Conservation (phyloP, 257 asterid species). For the Solanum arcanum region DNA sequence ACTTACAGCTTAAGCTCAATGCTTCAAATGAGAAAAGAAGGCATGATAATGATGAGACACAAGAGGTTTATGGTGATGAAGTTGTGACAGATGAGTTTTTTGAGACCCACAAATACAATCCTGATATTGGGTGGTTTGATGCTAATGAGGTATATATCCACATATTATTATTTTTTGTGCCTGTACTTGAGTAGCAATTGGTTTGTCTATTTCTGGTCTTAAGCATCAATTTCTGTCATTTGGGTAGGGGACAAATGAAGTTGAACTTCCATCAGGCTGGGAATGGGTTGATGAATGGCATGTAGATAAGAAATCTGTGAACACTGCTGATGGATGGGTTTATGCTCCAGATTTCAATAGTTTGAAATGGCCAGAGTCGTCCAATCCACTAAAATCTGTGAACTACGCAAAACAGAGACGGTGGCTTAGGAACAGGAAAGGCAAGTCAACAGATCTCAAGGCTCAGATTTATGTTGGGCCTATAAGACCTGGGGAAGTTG, state of each 20-base stretch:
- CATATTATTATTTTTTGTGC: neutral
- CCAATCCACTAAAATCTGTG: slow-evolving; percentile 34
- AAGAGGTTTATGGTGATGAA: slow-evolving; percentile 20
- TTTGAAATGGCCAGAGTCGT: slow-evolving; percentile 81
- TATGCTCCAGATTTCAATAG: slow-evolving; percentile 69
- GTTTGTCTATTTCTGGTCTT: neutral
- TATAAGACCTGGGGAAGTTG: slow-evolving; percentile 63
- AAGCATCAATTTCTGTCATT: neutral
- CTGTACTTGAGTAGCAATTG: neutral
- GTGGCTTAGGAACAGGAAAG: slow-evolving; percentile 73
- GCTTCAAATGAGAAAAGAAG: slow-evolving; percentile 23
- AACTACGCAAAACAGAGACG: slow-evolving; percentile 76
- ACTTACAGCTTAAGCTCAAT: slow-evolving; percentile 50
- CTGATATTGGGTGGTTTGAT: slow-evolving; percentile 55
- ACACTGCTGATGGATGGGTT: slow-evolving; percentile 83
- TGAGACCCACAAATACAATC: slow-evolving; percentile 57
- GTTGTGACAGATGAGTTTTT: slow-evolving; percentile 50
- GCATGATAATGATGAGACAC: slow-evolving; percentile 17
- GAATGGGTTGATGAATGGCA: slow-evolving; percentile 88
- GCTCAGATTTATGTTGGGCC: slow-evolving; percentile 51
- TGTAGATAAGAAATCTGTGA: slow-evolving; percentile 52
- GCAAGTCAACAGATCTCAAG: slow-evolving; percentile 16
- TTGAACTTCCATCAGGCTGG: slow-evolving; percentile 71
- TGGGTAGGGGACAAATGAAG: slow-evolving; percentile 50
- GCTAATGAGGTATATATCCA: slow-evolving; percentile 37